Evolutionary conservation across 495 filamentous ascomycete species (phyloP).

Genomic region (Stereocaulon alpinum): DNA sequence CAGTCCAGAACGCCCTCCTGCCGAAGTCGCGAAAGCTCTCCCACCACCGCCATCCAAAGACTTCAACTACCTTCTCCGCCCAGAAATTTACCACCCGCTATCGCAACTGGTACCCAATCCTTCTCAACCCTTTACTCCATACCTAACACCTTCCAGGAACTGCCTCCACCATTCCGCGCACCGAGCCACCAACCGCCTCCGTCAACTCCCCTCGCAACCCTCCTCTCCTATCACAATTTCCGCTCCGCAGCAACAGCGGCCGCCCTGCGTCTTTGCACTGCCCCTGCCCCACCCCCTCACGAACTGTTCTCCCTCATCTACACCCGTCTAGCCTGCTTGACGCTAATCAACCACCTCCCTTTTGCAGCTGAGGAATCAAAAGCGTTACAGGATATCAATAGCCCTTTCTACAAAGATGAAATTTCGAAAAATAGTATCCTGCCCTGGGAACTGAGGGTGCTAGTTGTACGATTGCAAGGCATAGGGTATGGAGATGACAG

Average conservation of each 20-base stretch:
- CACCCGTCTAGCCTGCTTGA: slow-evolving; percentile 71
- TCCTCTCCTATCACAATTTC: slow-evolving; percentile 52
- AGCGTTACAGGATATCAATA: slow-evolving; percentile 68
- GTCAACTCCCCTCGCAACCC: slow-evolving; percentile 40
- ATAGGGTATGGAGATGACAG: slow-evolving; percentile 74
- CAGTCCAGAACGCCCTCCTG: slow-evolving; percentile 25
- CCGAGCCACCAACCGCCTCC: slow-evolving; percentile 34
- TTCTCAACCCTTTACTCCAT: slow-evolving; percentile 1
- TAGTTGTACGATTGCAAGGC: slow-evolving; percentile 72
- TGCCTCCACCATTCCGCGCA: slow-evolving; percentile 47
- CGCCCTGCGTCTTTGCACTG: slow-evolving; percentile 54
- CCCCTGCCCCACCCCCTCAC: slow-evolving; percentile 39
- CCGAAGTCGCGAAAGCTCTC: slow-evolving; percentile 18
- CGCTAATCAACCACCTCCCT: slow-evolving; percentile 55
- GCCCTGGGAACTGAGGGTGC: slow-evolving; percentile 78
- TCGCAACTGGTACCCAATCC: slow-evolving; percentile 1
- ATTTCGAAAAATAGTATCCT: slow-evolving; percentile 33
- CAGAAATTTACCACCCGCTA: slow-evolving; percentile 59
- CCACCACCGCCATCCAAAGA: slow-evolving; percentile 45
- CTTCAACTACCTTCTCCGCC: slow-evolving; percentile 67
- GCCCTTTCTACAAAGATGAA: slow-evolving; percentile 54
- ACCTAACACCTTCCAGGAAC: slow-evolving; percentile 24
- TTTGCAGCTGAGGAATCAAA: slow-evolving; percentile 82
- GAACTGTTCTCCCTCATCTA: slow-evolving; percentile 77
- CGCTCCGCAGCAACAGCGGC: slow-evolving; percentile 65